Base-by-base conservation (phyloP, 148 eudicot species). In the Nepenthes gracilis region DNA sequence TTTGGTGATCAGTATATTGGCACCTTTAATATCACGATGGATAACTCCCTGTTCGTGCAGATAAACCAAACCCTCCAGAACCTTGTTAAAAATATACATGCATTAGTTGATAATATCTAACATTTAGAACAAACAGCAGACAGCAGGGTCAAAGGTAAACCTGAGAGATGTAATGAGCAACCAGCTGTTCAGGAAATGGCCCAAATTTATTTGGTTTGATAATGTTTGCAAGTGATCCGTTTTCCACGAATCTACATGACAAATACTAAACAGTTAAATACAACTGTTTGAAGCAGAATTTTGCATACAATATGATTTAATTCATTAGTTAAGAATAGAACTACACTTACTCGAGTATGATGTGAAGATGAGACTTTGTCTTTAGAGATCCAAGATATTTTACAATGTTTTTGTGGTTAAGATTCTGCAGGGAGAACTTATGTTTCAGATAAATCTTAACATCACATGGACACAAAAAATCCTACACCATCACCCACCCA, bases 21-120 rank as follows among this genome's bases (percentile, higher is more conserved):
- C 99, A 65, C 99, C 99, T 81, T 94, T 94, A 73, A 94, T 94
- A 77, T 94, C 99, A 33, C 99, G 88, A 81, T 94, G 99, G 75
- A 94, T 94, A 13, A 94, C 97, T 75, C 99, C 99, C 70, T 94
- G 99, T 68, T 94, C 99, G 48, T 94, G 99, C 62, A 94, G 85
- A 78, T 94, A 94, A 62, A 94, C 99, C 73, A 94, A 68, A 47
- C 99, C 99, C 85, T 94, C 99, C 86, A 94, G 68, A 63, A 89
- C 99, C 96, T 93, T 70, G 45, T 36, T 8, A 14, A 12, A 32
- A 35, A 48, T 34, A 59, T 36, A 49, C 33, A 57, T 14, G 13
- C 53, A 49, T 49, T 34, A 10, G 60, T 64, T 56, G 60, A 67
- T 63, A 55, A 66, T 57, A 43, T 37, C 33, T 33, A 43, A 64